A percentile compares a stretch with the other conserved stretches of the same genome.
Conservation (phyloP, 352 stramenopile species). For the Saprolegnia parasitica region DNA sequence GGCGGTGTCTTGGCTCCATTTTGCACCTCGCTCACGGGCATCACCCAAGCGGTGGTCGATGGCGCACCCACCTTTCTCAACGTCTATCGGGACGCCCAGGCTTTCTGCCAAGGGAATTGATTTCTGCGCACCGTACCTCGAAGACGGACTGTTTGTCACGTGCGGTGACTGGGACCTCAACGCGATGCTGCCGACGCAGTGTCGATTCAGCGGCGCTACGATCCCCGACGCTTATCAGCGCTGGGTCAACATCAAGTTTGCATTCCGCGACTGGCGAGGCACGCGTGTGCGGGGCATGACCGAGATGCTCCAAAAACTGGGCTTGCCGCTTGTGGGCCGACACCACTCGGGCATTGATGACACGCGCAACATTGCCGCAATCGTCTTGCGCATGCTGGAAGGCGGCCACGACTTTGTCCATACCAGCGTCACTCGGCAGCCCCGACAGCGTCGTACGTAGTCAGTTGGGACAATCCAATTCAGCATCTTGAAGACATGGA, state of each 20-base stretch:
- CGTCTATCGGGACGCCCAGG: not conserved
- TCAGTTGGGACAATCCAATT: not conserved
- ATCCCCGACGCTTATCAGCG: not conserved
- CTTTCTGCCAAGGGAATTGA: too few species aligned
- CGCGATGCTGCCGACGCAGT: slow-evolving; percentile 5
- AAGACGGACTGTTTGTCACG: not conserved
- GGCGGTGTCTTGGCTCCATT: not conserved
- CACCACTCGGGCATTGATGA: slow-evolving; percentile 16
- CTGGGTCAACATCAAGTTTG: slow-evolving; percentile 9
- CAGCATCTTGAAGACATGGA: too few species aligned
- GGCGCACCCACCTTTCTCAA: not conserved
- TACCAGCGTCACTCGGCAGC: not conserved
- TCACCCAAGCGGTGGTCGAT: not conserved
- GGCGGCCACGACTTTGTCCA: not conserved
- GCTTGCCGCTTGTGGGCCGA: not conserved
- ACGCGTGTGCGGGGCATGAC: not conserved
- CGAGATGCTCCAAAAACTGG: not conserved
- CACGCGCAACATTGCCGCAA: slow-evolving; percentile 5
- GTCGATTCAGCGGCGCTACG: not conserved
- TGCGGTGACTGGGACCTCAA: slow-evolving; percentile 14
- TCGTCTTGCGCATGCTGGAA: slow-evolving; percentile 1
- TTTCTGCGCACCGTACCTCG: not conserved
- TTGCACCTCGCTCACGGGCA: slow-evolving; percentile 3
- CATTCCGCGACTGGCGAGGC: not conserved
- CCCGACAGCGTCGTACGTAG: not conserved